Evolutionary conservation across 192 early-diverging fungal species (phyloP), one percentile per base, ranked within the genome.

Genomic region (Mortierella alpina): DNA sequence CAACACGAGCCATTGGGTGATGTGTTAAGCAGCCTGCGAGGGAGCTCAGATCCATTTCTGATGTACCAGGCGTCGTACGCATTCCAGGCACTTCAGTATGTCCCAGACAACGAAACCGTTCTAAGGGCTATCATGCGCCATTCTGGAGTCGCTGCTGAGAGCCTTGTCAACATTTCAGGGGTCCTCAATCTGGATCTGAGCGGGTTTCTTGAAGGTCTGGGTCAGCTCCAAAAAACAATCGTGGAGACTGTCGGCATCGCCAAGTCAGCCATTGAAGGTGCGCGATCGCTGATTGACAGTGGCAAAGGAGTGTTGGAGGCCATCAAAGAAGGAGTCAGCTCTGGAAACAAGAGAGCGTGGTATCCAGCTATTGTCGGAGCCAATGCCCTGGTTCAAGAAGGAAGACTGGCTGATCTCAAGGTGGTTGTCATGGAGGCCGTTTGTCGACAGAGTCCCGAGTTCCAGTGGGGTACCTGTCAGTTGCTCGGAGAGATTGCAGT

Each of bases 401-500:
- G 54, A 1, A 15, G 20, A 1, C n/a, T 55, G 1, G 15, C 54
- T 8, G 54, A 55, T 55, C 4, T 55, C n/a, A 55, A 55, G n/a
- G 8, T 3, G 54, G 15, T 55, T 15, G 22, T 55, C 54, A 20
- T 8, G 8, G 13, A 14, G 54, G 20, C n/a, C 1, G n/a, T 7
- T 9, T 55, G 54, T 55, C 54, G 13, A 9, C 54, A 55, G 22
- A 22, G 22, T 14, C 54, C 54, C 17, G 13, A 20, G n/a, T 55
- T 55, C 54, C 54, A 55, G n/a, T 55, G 54, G 54, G 54, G 54
- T 0, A 55, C 22, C n/a, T 55, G 54, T 4, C 54, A 55, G 54
- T 22, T 55, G 10, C 54, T 55, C 8, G 54, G 54, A 15, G 54
- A 55, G 54, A 55, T 55, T 20, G 54, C 54, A 11, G 54, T 55